Base-by-base conservation (phyloP, 2,329 filamentous ascomycete species). In the Ascochyta clinopodiicola region DNA sequence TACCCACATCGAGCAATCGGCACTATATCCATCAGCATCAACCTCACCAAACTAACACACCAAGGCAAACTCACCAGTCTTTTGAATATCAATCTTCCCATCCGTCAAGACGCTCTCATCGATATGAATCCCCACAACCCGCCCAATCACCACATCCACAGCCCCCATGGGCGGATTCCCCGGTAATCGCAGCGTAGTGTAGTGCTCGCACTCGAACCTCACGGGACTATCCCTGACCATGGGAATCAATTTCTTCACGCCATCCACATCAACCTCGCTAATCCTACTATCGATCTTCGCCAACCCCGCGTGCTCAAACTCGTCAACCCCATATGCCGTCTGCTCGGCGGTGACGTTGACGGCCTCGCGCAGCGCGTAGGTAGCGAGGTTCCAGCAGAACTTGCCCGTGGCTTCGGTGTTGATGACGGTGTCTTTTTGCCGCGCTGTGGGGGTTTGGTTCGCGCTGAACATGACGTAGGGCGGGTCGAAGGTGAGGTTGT, bases 1-100 rank as follows among this genome's bases (percentile, higher is more conserved):
- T 87, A 87, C 15, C 84, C 84, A 64, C 81, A 86, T 24, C 85
- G 72, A 6, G 84, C 85, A 71, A 87, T 86, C 4, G 84, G 84
- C 73, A 79, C 52, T 50, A 8, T 2, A 3, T 2, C 1, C n/a
- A 22, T 55, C 24, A 55, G 35, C 27, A 34, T 15, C 8, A 39
- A 17, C 15, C 6, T 5, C 15, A n/a, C n/a, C 1, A 9, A 22
- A 17, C 5, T 3, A 10, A 24, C 40, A 8, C 12, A 48, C 27
- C 17, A 15, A 35, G 32, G n/a, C 6, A n/a, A 9, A 17, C 51
- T 44, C 13, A 55, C 51, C 74, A 21, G 81, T 84, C 72, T 86
- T 86, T 2, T 63, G 69, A 2, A 87, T 70, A 75, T 87, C 84
- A 35, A 87, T 66, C 51, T 79, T 78, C 0, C 84, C 83, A 57